Percentiles rank a stretch among this genome's conserved stretches.
Evolutionary conservation across 2,329 filamentous ascomycete genomes (phyloP).

Genomic region (Fusarium fracticaudum): DNA sequence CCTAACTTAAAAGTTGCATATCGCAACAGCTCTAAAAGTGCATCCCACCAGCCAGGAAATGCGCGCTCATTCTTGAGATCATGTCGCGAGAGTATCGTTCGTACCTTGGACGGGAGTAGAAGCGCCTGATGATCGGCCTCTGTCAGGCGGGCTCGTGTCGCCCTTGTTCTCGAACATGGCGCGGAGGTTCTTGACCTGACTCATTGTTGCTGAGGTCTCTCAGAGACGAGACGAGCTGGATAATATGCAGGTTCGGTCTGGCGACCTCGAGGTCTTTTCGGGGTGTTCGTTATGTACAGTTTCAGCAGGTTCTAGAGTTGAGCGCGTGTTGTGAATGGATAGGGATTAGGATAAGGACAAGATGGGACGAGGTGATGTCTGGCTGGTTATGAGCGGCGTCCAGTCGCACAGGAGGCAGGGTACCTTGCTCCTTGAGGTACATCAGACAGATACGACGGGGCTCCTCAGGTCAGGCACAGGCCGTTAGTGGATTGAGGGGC

Average conservation of each 20-base stretch:
- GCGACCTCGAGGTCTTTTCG: constrained; percentile 35
- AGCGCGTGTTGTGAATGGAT: constrained; percentile 21
- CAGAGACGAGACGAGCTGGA: constrained; percentile 28
- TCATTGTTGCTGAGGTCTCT: constrained; percentile 60
- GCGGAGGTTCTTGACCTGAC: constrained; percentile 77
- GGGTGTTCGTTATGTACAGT: constrained; percentile 4
- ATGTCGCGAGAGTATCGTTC: constrained; percentile 21
- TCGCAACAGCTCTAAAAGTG: constrained; percentile 15
- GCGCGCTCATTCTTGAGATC: constrained; percentile 9
- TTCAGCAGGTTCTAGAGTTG: constrained; percentile 14
- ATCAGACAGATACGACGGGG: constrained; percentile 21
- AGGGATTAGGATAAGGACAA: constrained; percentile 9
- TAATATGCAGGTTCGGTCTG: constrained; percentile 34
- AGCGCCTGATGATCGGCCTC: constrained; percentile 73
- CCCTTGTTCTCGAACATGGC: constrained; percentile 83
- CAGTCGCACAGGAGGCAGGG: constrained; percentile 26
- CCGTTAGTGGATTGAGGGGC: constrained; percentile 36
- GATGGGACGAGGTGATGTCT: constrained; percentile 34
- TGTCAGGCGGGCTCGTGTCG: constrained; percentile 71
- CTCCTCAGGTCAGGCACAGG: constrained; percentile 25
- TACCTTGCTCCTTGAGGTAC: constrained; percentile 28
- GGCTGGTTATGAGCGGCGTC: constrained; percentile 35
- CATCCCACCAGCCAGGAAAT: constrained; percentile 14
- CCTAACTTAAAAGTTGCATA: constrained; percentile 10
- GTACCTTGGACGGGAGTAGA: constrained; percentile 48